A percentile compares a stretch with the other conserved stretches of the same genome.
These are phyloP conservation scores for Ramaria sp. DNA, from an alignment of 768 basidiomycete genomes.

Conservation along the genomic window DNA sequence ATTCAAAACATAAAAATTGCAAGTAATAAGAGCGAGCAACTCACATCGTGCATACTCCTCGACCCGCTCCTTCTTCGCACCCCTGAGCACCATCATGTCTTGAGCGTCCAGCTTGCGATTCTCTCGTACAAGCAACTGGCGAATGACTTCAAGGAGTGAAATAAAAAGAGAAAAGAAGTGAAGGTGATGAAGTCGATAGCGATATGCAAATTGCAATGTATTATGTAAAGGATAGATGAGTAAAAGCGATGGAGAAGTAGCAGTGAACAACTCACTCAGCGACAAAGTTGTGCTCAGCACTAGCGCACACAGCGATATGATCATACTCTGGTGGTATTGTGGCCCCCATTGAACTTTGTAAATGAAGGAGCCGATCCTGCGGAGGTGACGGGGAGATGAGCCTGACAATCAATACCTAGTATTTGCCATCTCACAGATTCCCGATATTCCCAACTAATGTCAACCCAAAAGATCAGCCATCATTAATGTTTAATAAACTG, in stretches of 20 bases:
- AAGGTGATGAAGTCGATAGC: too few relatives aligned
- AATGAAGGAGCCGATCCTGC: conserved; percentile 14
- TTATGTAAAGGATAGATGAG: background rate
- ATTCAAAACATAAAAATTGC: background rate
- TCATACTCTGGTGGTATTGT: conserved; percentile 51
- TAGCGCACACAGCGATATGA: conserved; percentile 30
- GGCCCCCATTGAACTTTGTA: conserved; percentile 57
- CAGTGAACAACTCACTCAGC: conserved; percentile 11
- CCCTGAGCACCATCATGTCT: conserved; percentile 32
- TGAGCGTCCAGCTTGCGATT: conserved; percentile 41
- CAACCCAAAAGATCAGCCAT: background rate
- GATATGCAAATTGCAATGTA: background rate
- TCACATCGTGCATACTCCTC: conserved; percentile 39
- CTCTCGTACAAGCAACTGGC: conserved; percentile 31
- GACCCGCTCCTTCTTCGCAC: conserved; percentile 36
- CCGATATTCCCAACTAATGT: conserved; percentile 13
- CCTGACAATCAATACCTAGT: background rate
- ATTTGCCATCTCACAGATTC: background rate
- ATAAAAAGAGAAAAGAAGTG: background rate
- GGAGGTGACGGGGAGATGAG: background rate
- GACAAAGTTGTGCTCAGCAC: conserved; percentile 13
- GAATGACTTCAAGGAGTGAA: conserved; percentile 24
- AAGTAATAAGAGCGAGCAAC: background rate
- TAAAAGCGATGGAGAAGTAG: background rate
- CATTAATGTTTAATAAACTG: background rate